Evolutionary conservation across 2,329 filamentous ascomycete genomes (phyloP).

Genomic region (Myriosclerotinia scirpicola): DNA sequence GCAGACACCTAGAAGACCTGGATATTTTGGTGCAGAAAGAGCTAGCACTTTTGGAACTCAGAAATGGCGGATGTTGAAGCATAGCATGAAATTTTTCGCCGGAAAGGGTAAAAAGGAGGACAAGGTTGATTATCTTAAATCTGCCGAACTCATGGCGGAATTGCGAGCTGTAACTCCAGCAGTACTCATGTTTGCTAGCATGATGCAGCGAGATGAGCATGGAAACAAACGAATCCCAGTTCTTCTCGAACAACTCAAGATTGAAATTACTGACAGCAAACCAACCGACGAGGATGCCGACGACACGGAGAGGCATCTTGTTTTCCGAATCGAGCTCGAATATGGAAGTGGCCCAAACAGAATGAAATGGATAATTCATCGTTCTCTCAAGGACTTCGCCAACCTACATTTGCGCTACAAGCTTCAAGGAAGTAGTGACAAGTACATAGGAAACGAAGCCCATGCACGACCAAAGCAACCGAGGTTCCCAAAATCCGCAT

Average conservation of each 20-base stretch:
- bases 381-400: slow-evolving; percentile 84
- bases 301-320: slow-evolving; percentile 67
- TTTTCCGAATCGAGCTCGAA: slow-evolving; percentile 90
- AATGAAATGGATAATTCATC: slow-evolving; percentile 93
- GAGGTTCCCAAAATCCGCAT: slow-evolving; percentile 83
- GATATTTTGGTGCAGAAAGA: slow-evolving; percentile 60
- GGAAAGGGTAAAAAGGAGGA: slow-evolving; percentile 79
- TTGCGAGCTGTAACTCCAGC: slow-evolving; percentile 89
- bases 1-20: slow-evolving; percentile 56
- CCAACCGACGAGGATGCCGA: slow-evolving; percentile 55
- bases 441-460: slow-evolving; percentile 65
- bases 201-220: slow-evolving; percentile 97
- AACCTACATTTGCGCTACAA: slow-evolving; percentile 95
- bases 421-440: slow-evolving; percentile 78
- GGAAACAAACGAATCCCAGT: slow-evolving; percentile 94
- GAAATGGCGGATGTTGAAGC: slow-evolving; percentile 92
- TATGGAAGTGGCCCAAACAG: slow-evolving; percentile 93
- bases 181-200: slow-evolving; percentile 90
- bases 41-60: slow-evolving; percentile 74
- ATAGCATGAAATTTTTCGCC: slow-evolving; percentile 70
- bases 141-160: slow-evolving; percentile 93
- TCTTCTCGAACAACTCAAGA: slow-evolving; percentile 88
- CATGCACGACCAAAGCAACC: slow-evolving; percentile 77
- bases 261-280: slow-evolving; percentile 78
- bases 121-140: slow-evolving; percentile 90